Percentiles rank a stretch among this genome's conserved stretches.
These are phyloP conservation scores for Hansenula lynferdii DNA, from an alignment of 1,139 yeast species.

Conservation along the genomic window DNA sequence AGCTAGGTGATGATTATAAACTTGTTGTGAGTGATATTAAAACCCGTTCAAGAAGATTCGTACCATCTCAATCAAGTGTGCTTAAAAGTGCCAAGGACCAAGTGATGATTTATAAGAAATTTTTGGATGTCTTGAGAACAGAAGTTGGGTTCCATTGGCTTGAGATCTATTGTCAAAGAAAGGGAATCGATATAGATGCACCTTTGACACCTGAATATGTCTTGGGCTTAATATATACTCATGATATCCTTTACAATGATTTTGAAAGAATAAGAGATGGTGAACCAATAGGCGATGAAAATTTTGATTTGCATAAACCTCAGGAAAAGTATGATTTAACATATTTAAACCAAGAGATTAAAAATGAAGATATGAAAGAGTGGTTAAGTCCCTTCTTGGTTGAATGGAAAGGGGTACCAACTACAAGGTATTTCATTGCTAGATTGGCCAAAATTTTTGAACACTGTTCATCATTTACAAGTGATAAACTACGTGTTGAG, in stretches of 20 bases:
- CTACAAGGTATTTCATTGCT: conserved; percentile 52
- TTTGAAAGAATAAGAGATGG: conserved; percentile 44
- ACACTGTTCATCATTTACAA: conserved; percentile 30
- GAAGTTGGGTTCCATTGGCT: conserved; percentile 31
- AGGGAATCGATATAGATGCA: conserved; percentile 43
- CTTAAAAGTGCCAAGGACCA: conserved; percentile 47
- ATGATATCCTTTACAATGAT: conserved; percentile 36
- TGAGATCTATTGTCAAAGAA: conserved; percentile 38
- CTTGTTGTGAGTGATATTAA: conserved; percentile 51
- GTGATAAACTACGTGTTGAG: conserved; percentile 42
- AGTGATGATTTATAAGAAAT: conserved; percentile 48
- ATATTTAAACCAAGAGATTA: conserved; percentile 10
- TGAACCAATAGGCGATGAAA: conserved; percentile 34
- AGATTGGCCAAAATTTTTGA: conserved; percentile 46
- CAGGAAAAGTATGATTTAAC: conserved; percentile 10
- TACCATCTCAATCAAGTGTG: conserved; percentile 47
- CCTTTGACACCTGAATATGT: conserved; percentile 40
- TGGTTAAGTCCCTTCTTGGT: conserved; percentile 21
- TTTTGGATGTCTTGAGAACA: conserved; percentile 35
- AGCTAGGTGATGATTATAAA: conserved; percentile 17
- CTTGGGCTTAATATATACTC: conserved; percentile 32
- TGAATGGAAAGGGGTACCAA: conserved; percentile 49
- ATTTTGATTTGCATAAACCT: conserved; percentile 29
- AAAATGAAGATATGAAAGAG: conserved; percentile 9
- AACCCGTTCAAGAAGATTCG: conserved; percentile 38